Percentiles rank a stretch among this genome's conserved stretches.
Conservation (phyloP, 305 asterid species). For the Coffea humblotiana region DNA sequence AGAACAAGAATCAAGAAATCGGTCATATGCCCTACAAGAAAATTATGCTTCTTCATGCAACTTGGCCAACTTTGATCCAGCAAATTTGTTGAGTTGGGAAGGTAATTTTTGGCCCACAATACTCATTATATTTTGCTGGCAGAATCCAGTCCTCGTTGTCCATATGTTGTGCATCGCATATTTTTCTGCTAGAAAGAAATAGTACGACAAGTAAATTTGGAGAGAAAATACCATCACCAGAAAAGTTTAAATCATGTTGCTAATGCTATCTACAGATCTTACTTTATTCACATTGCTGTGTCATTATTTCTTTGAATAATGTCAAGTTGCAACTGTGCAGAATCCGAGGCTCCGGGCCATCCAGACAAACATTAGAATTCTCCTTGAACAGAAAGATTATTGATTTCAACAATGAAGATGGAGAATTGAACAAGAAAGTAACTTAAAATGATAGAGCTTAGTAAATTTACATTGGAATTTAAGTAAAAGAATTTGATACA, state of each 20-base stretch:
- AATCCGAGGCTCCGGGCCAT: slow-evolving; percentile 5
- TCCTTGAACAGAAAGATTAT: not conserved
- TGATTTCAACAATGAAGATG: not conserved
- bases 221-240: not conserved
- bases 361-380: not conserved
- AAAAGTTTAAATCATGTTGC: not conserved
- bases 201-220: not conserved
- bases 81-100: slow-evolving; percentile 22
- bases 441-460: not conserved
- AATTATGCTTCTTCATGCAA: not conserved
- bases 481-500: slow-evolving; percentile 18
- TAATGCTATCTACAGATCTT: not conserved
- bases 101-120: slow-evolving; percentile 26
- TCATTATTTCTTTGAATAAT: not conserved
- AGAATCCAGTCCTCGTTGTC: not conserved
- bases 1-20: not conserved
- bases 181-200: not conserved
- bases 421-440: not conserved
- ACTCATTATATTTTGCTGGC: slow-evolving; percentile 27
- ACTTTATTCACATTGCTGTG: not conserved
- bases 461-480: not conserved
- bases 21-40: not conserved
- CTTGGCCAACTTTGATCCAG: slow-evolving; percentile 46
- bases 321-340: not conserved
- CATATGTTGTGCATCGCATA: not conserved